Conservation (phyloP, 768 basidiomycete species). For the Lactarius psammicola region DNA sequence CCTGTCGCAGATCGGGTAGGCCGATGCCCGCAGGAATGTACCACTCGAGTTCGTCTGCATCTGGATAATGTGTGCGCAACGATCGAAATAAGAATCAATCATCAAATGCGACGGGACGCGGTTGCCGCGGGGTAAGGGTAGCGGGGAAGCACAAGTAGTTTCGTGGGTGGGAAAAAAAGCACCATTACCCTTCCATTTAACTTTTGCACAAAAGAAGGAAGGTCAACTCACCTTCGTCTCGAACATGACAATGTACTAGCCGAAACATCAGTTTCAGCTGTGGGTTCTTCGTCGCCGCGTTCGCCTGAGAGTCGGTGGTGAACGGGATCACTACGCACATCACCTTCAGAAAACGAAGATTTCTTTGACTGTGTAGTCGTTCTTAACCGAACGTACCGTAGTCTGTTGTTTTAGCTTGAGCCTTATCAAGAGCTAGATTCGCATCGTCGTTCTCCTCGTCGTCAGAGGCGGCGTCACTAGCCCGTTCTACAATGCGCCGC, state of each 20-base stretch:
- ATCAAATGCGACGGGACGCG: not conserved
- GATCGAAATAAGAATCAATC: not conserved
- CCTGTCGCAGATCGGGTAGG: conserved; percentile 65
- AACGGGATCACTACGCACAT: conserved; percentile 68
- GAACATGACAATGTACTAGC: conserved; percentile 66
- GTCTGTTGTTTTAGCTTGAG: conserved; percentile 66
- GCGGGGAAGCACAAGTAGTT: not conserved
- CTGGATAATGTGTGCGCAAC: conserved; percentile 36
- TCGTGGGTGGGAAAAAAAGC: not conserved
- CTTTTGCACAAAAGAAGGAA: not conserved
- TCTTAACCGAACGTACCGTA: conserved; percentile 54
- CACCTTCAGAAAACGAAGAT: conserved; percentile 12
- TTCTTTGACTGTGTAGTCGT: not conserved
- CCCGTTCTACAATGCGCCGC: conserved; percentile 58
- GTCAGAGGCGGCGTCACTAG: conserved; percentile 44
- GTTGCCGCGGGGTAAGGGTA: conserved; percentile 15
- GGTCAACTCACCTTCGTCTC: conserved; percentile 57
- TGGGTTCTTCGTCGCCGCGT: conserved; percentile 73
- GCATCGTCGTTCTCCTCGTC: conserved; percentile 35
- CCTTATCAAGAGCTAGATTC: conserved; percentile 59
- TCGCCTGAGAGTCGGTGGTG: conserved; percentile 67
- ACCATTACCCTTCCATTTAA: not conserved
- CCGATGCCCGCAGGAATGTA: conserved; percentile 70
- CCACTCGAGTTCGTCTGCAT: conserved; percentile 78
- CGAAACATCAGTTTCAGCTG: conserved; percentile 84